Conservation (phyloP, 495 filamentous ascomycete species). For the Sordaria brevicollis region DNA sequence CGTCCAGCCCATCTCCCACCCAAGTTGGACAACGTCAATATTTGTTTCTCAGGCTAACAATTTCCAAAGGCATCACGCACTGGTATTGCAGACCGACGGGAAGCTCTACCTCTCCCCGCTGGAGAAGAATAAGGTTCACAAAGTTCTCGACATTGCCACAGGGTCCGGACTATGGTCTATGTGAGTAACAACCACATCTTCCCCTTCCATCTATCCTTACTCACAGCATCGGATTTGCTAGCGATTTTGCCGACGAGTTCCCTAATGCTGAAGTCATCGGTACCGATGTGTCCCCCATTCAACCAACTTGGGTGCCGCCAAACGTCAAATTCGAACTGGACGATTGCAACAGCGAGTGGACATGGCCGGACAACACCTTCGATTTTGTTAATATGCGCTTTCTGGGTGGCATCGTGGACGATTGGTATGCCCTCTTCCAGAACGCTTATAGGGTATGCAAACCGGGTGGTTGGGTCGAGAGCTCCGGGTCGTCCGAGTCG, state of each 20-base stretch:
- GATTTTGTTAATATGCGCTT: conserved; percentile 55
- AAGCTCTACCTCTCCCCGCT: conserved; percentile 31
- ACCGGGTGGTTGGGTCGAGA: conserved; percentile 32
- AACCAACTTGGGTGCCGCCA: conserved; percentile 42
- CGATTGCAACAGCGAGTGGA: conserved; percentile 46
- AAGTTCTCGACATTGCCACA: conserved; percentile 60
- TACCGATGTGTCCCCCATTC: conserved; percentile 42
- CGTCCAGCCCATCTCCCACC: too few species aligned
- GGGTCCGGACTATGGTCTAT: conserved; percentile 48
- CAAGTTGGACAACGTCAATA: too few species aligned
- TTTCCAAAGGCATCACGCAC: conserved; percentile 20
- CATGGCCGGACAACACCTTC: conserved; percentile 40
- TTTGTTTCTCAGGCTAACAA: neutral
- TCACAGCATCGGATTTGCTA: neutral
- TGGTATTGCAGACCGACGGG: conserved; percentile 25
- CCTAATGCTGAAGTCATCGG: conserved; percentile 39
- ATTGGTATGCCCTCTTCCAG: conserved; percentile 40
- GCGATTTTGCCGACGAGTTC: conserved; percentile 33
- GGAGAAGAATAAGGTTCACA: conserved; percentile 10
- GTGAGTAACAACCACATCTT: neutral
- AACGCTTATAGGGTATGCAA: conserved; percentile 17
- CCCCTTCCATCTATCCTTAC: neutral
- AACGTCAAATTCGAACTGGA: conserved; percentile 45
- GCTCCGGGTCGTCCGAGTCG: conserved; percentile 31
- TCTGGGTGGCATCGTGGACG: conserved; percentile 42